Evolutionary conservation across 2,329 filamentous ascomycete species (phyloP), one percentile per base, ranked within the genome.

Genomic region (Fusarium sp.): DNA sequence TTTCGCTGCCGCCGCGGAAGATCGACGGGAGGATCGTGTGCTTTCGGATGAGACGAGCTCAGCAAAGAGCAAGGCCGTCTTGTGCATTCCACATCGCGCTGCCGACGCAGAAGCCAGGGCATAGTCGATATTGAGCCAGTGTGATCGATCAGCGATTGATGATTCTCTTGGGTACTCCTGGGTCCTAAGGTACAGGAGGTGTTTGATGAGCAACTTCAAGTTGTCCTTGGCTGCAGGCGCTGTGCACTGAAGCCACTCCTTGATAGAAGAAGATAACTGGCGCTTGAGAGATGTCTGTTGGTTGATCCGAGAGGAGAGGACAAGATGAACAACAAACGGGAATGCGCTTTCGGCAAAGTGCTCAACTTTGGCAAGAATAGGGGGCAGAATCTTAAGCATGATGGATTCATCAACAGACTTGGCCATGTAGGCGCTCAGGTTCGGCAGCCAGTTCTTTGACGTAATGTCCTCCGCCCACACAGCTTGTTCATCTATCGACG

Each of bases 81-180:
- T 97, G 80, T 93, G 93, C 92, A 98, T 95, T 18, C 92, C 92
- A 79, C 96, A 98, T 67, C 86, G 85, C 13, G 91, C 89, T 7
- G 95, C 95, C 41, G 95, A 93, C 30, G 88, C 84, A 2, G 95
- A 91, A 27, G 93, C 92, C 69, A 89, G 84, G 3, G 91, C 82
- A 74, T 93, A 93, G 80, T 98, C 93, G 30, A 98, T 85, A 30
- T 97, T 93, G 20, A 99, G 88, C 97, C 97, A 99, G 60, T 90
- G 87, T 59, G 92, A 87, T 66, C 97, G 90, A 76, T 98, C 94
- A 9, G 92, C 92, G 74, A 94, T 92, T 0, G 94, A 97, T 0
- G 85, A 84, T 81, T 99, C 97, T 14, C 91, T 89, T 0, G 94
- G 93, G 16, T 92, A 84, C 32, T 89, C 87, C 79, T 97, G 95